Evolutionary conservation across 2,329 filamentous ascomycete genomes (phyloP).

Genomic region (Trichoderma harzianum): DNA sequence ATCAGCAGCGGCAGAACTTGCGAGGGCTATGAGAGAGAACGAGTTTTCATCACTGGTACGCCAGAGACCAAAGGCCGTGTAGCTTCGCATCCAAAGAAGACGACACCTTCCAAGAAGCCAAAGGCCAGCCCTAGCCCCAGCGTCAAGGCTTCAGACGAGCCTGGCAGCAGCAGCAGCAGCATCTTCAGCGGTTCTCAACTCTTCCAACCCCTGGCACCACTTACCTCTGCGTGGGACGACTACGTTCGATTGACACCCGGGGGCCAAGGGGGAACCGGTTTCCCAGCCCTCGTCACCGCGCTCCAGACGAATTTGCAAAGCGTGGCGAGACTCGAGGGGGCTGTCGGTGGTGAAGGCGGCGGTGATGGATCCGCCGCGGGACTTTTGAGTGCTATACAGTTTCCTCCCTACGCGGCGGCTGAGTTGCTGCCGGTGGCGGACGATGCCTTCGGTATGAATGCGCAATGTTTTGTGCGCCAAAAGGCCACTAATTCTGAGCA

Average conservation of each 20-base stretch:
- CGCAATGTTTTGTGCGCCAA: slow-evolving; percentile 45
- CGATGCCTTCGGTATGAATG: slow-evolving; percentile 40
- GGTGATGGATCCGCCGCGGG: slow-evolving; percentile 11
- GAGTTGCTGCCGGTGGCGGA: slow-evolving; percentile 36
- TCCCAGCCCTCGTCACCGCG: slow-evolving; percentile 43
- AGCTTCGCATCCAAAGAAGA: slow-evolving; percentile 52
- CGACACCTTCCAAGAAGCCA: slow-evolving; percentile 33
- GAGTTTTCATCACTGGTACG: slow-evolving; percentile 62
- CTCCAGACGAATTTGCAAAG: slow-evolving; percentile 42
- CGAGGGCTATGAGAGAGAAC: slow-evolving; percentile 60
- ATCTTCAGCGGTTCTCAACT: slow-evolving; percentile 27
- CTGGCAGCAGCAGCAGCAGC: slow-evolving; percentile 19
- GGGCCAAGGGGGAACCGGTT: slow-evolving; percentile 25
- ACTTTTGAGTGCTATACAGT: slow-evolving; percentile 35
- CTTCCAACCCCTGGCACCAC: slow-evolving; percentile 36
- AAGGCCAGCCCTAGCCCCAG: slow-evolving; percentile 22
- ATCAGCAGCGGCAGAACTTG: slow-evolving; percentile 54
- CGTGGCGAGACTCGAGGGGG: slow-evolving; percentile 29
- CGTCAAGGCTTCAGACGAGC: slow-evolving; percentile 23
- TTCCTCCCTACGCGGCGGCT: slow-evolving; percentile 39
- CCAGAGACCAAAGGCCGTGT: slow-evolving; percentile 52
- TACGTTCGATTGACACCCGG: slow-evolving; percentile 39
- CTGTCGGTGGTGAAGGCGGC: slow-evolving; percentile 16
- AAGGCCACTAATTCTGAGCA: slow-evolving; percentile 31
- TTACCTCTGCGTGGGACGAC: slow-evolving; percentile 51